These are phyloP conservation scores for Fusarium continuum DNA, from an alignment of 2,329 filamentous ascomycete genomes.

Conservation along the genomic window DNA sequence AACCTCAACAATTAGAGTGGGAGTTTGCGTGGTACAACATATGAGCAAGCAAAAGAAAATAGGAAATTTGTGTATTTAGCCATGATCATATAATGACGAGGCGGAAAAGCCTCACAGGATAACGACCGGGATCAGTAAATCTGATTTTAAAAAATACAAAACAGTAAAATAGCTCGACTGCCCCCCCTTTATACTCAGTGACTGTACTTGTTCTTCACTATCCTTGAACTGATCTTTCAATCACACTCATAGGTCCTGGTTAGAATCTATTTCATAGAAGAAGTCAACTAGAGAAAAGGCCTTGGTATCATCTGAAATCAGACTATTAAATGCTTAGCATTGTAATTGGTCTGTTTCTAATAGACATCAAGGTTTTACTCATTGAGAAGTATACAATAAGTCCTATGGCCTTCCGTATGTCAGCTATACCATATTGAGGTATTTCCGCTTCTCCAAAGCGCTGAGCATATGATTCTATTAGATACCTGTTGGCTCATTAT, in stretches of 20 bases:
- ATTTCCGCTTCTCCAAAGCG: background rate
- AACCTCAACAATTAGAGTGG: constrained; percentile 38
- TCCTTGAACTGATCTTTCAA: background rate
- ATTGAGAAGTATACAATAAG: too few species aligned
- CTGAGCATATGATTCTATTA: background rate
- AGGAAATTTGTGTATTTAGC: constrained; percentile 33
- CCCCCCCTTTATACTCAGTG: background rate
- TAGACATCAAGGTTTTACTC: too few species aligned
- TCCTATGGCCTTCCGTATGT: too few species aligned
- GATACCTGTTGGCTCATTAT: background rate
- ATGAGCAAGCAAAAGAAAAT: constrained; percentile 18
- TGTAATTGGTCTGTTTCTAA: too few species aligned
- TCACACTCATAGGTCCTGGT: background rate
- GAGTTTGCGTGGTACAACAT: background rate
- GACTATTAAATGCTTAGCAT: too few species aligned
- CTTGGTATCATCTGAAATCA: too few species aligned
- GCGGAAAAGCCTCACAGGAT: constrained; percentile 22
- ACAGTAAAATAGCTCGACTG: constrained; percentile 8
- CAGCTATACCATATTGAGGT: too few species aligned
- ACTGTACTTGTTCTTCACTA: background rate
- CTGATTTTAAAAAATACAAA: constrained; percentile 12
- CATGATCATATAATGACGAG: constrained; percentile 40
- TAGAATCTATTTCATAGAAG: too few species aligned
- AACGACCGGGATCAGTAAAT: constrained; percentile 6
- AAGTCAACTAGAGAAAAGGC: too few species aligned